Base-by-base conservation (phyloP, 495 filamentous ascomycete species). In the Glonium stellatum region DNA sequence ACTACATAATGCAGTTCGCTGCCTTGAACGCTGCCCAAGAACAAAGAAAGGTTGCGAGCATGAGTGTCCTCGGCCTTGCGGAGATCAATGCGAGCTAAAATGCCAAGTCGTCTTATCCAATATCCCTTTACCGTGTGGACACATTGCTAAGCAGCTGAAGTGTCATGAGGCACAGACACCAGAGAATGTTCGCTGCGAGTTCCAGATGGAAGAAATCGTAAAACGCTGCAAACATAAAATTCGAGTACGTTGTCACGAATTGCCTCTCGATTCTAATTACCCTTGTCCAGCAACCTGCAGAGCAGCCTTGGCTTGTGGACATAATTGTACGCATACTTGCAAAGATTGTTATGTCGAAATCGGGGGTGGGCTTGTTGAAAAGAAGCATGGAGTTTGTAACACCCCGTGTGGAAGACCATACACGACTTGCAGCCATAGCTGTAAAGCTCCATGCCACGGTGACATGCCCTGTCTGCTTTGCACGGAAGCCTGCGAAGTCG, bases 11-110 rank as follows among this genome's bases (percentile, higher is more conserved):
- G 47, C 58, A 35, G 79, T 86, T 19, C 69, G 69, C 19, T 93
- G 88, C 62, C 70, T 79, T 19, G 79, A 88, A 66, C 71, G 72
- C 1, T 92, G 88, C 41, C 78, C 71, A 5, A 72, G 84, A n/a
- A 69, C 75, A 0, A 79, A 74, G 57, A 51, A 55, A 6, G 92
- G 88, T 55, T 85, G 86, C 3, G 77, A 87, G 12, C 63, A 66
- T 56, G 18, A 44, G 6, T 66, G 63, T 23, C 54, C 75, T 0
- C 78, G 73, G 56, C 50, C 57, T 4, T 92, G 88, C 57, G 86
- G 86, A 4, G 78, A 87, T 15, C 49, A 58, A 10, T 89, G 85
- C 63, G 77, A 78, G 21, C 27, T 56, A 8, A 70, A 70, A 57
- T 88, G 83, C 60, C 55, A 66, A 8, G 61, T 76, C 11, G 47